Conservation (phyloP, 306 rosid species). For the Lupinus albus region DNA sequence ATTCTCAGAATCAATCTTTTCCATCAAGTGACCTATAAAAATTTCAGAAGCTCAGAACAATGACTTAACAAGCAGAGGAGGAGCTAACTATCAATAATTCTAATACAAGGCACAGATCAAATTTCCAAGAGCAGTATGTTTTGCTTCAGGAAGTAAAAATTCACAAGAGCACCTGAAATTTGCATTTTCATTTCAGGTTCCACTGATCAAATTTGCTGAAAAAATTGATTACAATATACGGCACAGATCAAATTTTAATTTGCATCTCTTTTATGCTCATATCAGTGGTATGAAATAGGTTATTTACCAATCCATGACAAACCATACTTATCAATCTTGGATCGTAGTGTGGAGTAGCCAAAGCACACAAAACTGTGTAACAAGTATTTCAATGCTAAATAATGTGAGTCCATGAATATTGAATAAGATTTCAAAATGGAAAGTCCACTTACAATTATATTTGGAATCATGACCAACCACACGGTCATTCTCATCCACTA, state of each 20-base stretch:
- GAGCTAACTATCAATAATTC: constrained; percentile 10
- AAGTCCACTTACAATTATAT: constrained; percentile 76
- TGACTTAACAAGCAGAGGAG: constrained; percentile 13
- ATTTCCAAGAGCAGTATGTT: constrained; percentile 13
- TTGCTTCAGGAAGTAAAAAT: constrained; percentile 26
- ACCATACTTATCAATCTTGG: too few species aligned
- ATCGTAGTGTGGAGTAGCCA: too few species aligned
- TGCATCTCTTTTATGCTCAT: constrained; percentile 10
- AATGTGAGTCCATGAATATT: not conserved
- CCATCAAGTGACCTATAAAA: constrained; percentile 90
- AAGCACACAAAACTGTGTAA: not conserved
- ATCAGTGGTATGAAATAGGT: constrained; percentile 17
- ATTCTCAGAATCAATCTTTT: constrained; percentile 84
- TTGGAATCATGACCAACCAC: constrained; percentile 95
- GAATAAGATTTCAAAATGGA: too few species aligned
- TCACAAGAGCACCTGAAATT: constrained; percentile 6
- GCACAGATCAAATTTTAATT: constrained; percentile 14
- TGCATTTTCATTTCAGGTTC: constrained; percentile 8
- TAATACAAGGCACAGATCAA: too few species aligned
- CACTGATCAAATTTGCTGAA: constrained; percentile 29
- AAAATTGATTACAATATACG: constrained; percentile 1
- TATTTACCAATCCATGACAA: constrained; percentile 11
- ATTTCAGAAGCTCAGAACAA: constrained; percentile 33
- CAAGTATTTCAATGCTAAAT: constrained; percentile 11
- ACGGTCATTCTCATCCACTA: constrained; percentile 91